These are phyloP conservation scores for Sarocladium kiliense DNA, from an alignment of 2,329 filamentous ascomycete species.

Conservation along the genomic window DNA sequence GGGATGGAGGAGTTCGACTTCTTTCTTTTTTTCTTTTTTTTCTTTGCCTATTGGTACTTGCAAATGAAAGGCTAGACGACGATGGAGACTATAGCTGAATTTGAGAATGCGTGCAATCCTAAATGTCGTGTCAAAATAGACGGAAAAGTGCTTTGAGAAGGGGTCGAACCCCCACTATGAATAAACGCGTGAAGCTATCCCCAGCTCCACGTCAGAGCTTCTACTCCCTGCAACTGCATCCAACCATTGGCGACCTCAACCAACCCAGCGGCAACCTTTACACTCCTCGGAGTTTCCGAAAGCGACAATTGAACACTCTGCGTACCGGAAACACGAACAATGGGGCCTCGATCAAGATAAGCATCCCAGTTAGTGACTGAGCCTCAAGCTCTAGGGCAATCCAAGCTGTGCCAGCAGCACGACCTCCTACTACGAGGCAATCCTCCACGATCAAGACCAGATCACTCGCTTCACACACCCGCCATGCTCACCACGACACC, in stretches of 20 bases:
- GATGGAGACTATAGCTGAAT: too few species aligned
- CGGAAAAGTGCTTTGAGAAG: neutral
- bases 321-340: neutral
- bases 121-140: too few species aligned
- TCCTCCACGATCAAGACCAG: neutral
- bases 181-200: conserved; percentile 6
- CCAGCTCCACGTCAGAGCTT: conserved; percentile 2
- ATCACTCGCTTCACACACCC: neutral
- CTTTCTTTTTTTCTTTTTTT: conserved; percentile 32
- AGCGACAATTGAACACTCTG: too few species aligned
- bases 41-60: neutral
- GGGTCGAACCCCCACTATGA: neutral
- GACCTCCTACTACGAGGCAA: too few species aligned
- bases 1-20: conserved; percentile 47
- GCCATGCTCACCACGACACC: conserved; percentile 59
- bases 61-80: too few species aligned
- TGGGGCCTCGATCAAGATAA: neutral
- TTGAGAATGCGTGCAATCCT: too few species aligned
- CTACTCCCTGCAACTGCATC: neutral
- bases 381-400: neutral
- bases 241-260: too few species aligned
- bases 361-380: neutral
- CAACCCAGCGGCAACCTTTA: too few species aligned
- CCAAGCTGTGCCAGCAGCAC: too few species aligned
- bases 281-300: too few species aligned